Evolutionary conservation across 2,329 filamentous ascomycete species (phyloP).

Genomic region (Diaporthe citri): DNA sequence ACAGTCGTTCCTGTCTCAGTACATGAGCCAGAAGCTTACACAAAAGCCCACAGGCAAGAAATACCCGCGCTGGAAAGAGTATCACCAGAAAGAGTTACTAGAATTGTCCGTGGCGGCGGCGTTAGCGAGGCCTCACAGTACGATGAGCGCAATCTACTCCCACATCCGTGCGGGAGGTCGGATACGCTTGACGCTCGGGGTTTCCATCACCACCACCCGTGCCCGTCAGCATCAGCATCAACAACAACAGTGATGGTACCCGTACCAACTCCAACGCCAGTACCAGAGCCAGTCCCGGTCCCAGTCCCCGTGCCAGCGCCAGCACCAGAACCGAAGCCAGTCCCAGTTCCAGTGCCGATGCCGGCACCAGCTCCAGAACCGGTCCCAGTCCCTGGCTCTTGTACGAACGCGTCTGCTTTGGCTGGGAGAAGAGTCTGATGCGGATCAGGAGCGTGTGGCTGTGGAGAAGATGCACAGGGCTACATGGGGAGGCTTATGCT

Average conservation of each 20-base stretch:
- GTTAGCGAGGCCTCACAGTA: background rate
- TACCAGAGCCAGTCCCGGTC: background rate
- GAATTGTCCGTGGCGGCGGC: background rate
- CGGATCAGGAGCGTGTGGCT: background rate
- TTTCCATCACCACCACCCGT: background rate
- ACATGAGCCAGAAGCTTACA: conserved; percentile 1
- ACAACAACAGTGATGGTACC: background rate
- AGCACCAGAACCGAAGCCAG: background rate
- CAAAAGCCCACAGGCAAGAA: background rate
- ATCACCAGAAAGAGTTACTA: background rate
- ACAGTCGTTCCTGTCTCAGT: background rate
- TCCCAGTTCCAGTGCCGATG: background rate
- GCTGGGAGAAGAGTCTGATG: background rate
- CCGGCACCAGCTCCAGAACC: background rate
- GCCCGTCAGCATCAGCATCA: background rate
- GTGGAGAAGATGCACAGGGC: background rate
- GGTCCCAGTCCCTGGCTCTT: background rate
- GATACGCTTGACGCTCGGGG: background rate
- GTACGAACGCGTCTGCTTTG: background rate
- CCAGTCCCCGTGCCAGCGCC: background rate
- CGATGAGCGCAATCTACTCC: background rate
- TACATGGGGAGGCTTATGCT: background rate
- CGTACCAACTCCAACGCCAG: background rate
- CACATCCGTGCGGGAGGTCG: background rate
- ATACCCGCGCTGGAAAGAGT: background rate